phyloP scores from a whole-genome alignment of 2,329 filamentous ascomycete genomes.

The Aspergillus pseudotamarii region DNA sequence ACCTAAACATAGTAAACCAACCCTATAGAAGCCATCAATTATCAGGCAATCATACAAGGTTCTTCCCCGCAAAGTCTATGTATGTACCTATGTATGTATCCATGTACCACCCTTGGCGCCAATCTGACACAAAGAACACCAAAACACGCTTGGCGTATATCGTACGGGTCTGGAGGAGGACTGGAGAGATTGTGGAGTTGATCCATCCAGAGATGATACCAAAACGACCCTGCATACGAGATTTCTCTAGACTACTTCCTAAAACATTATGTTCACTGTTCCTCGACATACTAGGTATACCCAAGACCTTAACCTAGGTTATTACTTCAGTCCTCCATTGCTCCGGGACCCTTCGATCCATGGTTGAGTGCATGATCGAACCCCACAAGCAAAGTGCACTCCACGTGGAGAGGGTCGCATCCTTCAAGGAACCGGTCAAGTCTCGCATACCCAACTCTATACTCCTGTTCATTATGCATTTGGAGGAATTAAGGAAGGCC shows the following conservation, averaged over 20 bases:
- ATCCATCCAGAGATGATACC: not conserved
- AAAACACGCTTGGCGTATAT: not conserved
- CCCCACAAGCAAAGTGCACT: not conserved
- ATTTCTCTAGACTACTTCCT: not conserved
- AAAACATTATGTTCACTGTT: too few relatives aligned
- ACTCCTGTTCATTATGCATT: not conserved
- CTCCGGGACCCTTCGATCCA: not conserved
- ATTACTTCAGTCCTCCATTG: not conserved
- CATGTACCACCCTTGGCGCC: too few relatives aligned
- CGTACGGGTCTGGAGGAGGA: not conserved
- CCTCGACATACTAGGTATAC: not conserved
- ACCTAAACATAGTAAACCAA: too few relatives aligned
- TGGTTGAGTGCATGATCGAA: not conserved
- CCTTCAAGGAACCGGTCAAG: not conserved
- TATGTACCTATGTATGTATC: too few relatives aligned
- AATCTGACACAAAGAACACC: not conserved
- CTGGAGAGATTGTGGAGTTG: not conserved
- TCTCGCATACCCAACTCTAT: not conserved
- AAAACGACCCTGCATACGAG: not conserved
- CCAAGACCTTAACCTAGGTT: not conserved
- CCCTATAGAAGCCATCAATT: not conserved
- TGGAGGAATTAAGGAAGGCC: not conserved
- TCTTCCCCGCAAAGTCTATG: not conserved
- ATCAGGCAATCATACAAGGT: not conserved
- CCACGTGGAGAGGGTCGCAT: not conserved